Evolutionary conservation across 306 rosid genomes (phyloP).

Genomic region (Cucurbita argyrosperma): DNA sequence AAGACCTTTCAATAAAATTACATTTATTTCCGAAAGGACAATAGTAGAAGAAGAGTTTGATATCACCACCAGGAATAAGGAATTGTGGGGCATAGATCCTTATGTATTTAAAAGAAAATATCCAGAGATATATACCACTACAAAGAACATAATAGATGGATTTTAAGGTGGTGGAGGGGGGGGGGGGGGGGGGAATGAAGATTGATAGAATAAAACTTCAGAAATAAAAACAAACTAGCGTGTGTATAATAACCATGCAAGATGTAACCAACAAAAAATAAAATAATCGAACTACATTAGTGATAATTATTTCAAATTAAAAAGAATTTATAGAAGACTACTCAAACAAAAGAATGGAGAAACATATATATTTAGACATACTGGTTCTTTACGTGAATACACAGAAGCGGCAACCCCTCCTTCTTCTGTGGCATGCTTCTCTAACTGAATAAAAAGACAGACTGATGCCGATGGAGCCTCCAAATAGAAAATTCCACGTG

Average conservation of each 20-base stretch:
- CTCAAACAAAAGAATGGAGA: background rate
- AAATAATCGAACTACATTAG: too few relatives aligned
- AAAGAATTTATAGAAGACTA: background rate
- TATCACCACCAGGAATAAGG: too few relatives aligned
- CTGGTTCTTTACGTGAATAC: slow-evolving; percentile 94
- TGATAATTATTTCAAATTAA: too few relatives aligned
- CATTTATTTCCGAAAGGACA: too few relatives aligned
- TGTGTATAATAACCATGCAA: too few relatives aligned
- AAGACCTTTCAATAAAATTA: too few relatives aligned
- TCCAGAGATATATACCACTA: too few relatives aligned
- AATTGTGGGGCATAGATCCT: too few relatives aligned
- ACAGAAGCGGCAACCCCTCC: slow-evolving; percentile 89
- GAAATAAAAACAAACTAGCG: background rate
- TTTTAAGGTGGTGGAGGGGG: background rate
- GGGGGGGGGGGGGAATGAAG: background rate
- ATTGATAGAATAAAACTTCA: background rate
- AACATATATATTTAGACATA: slow-evolving; percentile 26
- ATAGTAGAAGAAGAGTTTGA: too few relatives aligned
- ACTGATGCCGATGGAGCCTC: slow-evolving; percentile 92
- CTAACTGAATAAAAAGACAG: slow-evolving; percentile 90
- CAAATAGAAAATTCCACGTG: slow-evolving; percentile 68
- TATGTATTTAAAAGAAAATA: too few relatives aligned
- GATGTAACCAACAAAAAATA: too few relatives aligned
- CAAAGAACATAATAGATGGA: background rate
- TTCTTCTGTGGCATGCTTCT: slow-evolving; percentile 93